Evolutionary conservation across 2,329 filamentous ascomycete genomes (phyloP).

Genomic region (Mollisia scopiformis): DNA sequence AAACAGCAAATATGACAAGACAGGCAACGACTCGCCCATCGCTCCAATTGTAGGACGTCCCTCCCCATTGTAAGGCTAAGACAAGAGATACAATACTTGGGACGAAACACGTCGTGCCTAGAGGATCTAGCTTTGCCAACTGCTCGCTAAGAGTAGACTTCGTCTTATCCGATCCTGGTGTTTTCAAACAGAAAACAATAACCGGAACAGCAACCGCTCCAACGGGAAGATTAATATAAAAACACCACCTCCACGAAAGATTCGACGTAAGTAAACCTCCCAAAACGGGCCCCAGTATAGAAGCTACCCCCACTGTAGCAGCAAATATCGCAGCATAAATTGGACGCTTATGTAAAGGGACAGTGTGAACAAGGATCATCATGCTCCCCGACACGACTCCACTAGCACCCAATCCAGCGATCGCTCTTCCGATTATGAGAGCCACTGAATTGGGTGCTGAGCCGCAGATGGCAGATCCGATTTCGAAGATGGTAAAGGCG

Average conservation of each 20-base stretch:
- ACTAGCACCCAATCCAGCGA: slow-evolving; percentile 43
- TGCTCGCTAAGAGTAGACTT: slow-evolving; percentile 35
- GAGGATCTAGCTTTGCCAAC: slow-evolving; percentile 33
- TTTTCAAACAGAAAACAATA: slow-evolving; percentile 37
- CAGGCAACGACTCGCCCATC: slow-evolving; percentile 42
- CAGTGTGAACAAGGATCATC: slow-evolving; percentile 45
- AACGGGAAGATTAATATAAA: slow-evolving; percentile 40
- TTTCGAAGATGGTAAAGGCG: slow-evolving; percentile 21
- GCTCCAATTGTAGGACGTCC: slow-evolving; percentile 45
- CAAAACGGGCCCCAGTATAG: slow-evolving; percentile 62
- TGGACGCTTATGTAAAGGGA: slow-evolving; percentile 41
- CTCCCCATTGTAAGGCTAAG: slow-evolving; percentile 49
- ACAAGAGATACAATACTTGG: slow-evolving; percentile 40
- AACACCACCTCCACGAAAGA: slow-evolving; percentile 61
- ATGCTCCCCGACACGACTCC: slow-evolving; percentile 44
- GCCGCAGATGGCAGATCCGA: slow-evolving; percentile 33
- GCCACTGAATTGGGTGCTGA: slow-evolving; percentile 37
- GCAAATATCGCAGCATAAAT: slow-evolving; percentile 64
- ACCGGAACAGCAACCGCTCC: slow-evolving; percentile 6
- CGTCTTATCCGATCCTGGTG: slow-evolving; percentile 12
- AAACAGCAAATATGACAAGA: slow-evolving; percentile 36
- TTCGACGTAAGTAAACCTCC: slow-evolving; percentile 65
- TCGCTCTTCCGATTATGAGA: slow-evolving; percentile 49
- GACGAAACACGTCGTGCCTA: slow-evolving; percentile 34
- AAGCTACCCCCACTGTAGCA: slow-evolving; percentile 67